Base-by-base conservation (phyloP, 1,284 basidiomycete genomes). In the Ustilago crameri region DNA sequence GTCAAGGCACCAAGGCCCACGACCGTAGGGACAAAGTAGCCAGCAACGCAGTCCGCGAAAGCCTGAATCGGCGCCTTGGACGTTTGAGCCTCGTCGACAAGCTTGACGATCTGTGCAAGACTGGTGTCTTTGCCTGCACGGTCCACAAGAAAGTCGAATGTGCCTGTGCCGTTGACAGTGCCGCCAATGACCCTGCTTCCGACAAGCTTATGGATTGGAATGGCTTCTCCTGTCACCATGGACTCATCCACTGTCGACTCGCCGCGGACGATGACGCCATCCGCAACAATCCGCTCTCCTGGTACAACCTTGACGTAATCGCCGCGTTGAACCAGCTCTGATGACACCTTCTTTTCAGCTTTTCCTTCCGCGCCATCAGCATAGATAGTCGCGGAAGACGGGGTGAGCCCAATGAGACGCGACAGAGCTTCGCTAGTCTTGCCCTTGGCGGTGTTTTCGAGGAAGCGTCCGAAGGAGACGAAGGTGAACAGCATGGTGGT, bases 401-500 rank as follows among this genome's bases (percentile, higher is more conserved):
- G 96, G 0, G 94, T 88, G 34, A 99, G 90, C 12, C 92, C 88
- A 90, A 98, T 96, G 46, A 99, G 88, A 80, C 96, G 93, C 4
- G 94, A 97, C 23, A 99, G 87, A 1, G 96, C 96, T 0, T 94
- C 93, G 55, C 93, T 94, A 1, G 96, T 98, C 84, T 93, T 92
- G 41, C 96, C 95, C 84, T 98, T 98, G 38, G 96, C 96, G 49
- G 90, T 88, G 84, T 97, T 98, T 85, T 98, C 96, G 51, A 98
- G 88, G 85, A 91, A 97, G 38, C 96, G 90, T 1, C 95, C 96
- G 27, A 98, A 88, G 4, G 93, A 93, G 75, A 98, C 92, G 82
- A 98, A 98, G 84, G 91, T 93, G 87, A 99, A 92, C 59, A 99
- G 87, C 96, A 98, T 98, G 17, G 95, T 96, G 78, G 92, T 95